Base-by-base conservation (phyloP, 768 basidiomycete species). In the Mycena filopes region DNA sequence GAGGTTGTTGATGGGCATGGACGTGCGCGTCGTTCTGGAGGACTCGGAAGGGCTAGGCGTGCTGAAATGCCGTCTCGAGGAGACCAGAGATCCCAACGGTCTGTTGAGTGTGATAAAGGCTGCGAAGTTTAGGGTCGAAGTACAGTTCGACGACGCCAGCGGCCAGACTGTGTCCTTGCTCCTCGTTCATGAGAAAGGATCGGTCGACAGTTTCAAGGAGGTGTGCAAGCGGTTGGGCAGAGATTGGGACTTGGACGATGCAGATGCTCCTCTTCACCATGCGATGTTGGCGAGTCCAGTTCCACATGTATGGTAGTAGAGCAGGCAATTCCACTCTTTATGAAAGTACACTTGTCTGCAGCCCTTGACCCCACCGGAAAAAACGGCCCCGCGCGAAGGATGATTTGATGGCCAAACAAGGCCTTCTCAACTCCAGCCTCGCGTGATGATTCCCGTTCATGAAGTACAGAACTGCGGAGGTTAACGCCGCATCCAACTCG, bases 181-280 rank as follows among this genome's bases (percentile, higher is more conserved):
- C 20, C 74, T 97, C 54, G 82, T 93, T 16, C 90, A 93, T 68
- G 96, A 98, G 80, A 95, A 90, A 76, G 97, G 97, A 5, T 90
- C 95, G 20, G 81, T 88, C 45, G 93, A 93, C 25, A 89, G 86
- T 29, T 94, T 98, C 81, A 92, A 89, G 76, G 83, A 86, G 54
- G 81, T 95, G 29, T 93, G 86, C 74, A 86, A 82, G 64, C 83
- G 87, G 43, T 75, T 98, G 60, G 82, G 84, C 65, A 79, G 83
- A 31, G 84, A 87, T 23, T 98, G 95, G 96, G 86, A 86, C 51
- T 72, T 92, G 71, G 89, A 89, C 53, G 55, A 66, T 33, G 42
- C 31, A 25, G 59, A 58, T 38, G 60, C 65, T 60, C 65, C 59
- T 23, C 65, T 60, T 38, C 58, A 66, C 33, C 59, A 49, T 18